phyloP scores from a whole-genome alignment of 805 yeast genomes.

The Starmera dryadoides region DNA sequence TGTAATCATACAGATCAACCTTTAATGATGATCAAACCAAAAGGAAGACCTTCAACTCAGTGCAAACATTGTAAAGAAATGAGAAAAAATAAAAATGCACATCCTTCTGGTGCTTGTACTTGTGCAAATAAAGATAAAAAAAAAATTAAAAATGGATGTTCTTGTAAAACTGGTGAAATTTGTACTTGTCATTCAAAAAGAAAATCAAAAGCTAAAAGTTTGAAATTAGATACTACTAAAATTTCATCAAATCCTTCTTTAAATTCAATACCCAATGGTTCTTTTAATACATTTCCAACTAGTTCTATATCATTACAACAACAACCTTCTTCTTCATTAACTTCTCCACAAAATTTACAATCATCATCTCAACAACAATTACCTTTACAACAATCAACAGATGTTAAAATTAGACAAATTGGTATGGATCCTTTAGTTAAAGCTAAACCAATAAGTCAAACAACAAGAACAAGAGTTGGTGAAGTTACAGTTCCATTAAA shows the following conservation, averaged over 20 bases:
- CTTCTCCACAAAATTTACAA: not conserved
- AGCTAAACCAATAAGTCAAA: slow-evolving; percentile 18
- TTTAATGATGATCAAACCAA: slow-evolving; percentile 87
- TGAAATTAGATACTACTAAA: not conserved
- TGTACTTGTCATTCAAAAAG: slow-evolving; percentile 22
- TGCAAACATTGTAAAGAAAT: slow-evolving; percentile 80
- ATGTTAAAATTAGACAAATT: slow-evolving; percentile 12
- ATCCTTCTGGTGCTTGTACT: slow-evolving; percentile 52
- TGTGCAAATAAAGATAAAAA: slow-evolving; percentile 43
- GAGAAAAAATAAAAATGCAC: slow-evolving; percentile 59
- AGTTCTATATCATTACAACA: not conserved
- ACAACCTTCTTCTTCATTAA: not conserved
- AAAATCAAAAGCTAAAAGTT: not conserved
- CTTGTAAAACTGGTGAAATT: slow-evolving; percentile 19
- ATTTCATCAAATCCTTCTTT: slow-evolving; percentile 2
- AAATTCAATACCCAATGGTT: slow-evolving; percentile 1
- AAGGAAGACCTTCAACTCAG: slow-evolving; percentile 93
- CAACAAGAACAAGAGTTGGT: slow-evolving; percentile 25
- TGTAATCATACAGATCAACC: slow-evolving; percentile 92
- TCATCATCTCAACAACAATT: slow-evolving; percentile 1
- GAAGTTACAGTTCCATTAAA: slow-evolving; percentile 30
- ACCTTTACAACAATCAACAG: not conserved
- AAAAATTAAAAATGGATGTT: slow-evolving; percentile 19
- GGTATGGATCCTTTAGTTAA: slow-evolving; percentile 22
- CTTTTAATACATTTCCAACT: not conserved